Evolutionary conservation across 768 basidiomycete genomes (phyloP).

Genomic region (Lactarius akahatsu): DNA sequence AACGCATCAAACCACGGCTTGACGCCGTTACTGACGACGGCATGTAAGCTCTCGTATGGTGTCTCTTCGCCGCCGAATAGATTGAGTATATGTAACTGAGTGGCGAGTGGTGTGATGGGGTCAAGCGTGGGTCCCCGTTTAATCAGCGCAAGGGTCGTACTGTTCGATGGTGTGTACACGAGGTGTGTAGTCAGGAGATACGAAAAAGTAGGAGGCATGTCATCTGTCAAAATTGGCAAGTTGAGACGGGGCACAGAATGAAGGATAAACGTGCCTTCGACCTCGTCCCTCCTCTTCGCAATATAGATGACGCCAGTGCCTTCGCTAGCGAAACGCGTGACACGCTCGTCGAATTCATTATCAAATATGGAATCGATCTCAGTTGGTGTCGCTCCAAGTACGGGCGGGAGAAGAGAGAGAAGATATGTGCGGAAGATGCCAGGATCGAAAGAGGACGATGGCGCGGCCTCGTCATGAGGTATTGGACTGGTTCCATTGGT

Average conservation of each 20-base stretch:
- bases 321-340: constrained; percentile 72
- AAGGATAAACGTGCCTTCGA: constrained; percentile 54
- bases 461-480: constrained; percentile 37
- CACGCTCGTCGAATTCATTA: constrained; percentile 70
- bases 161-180: constrained; percentile 74
- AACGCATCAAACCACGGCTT: constrained; percentile 99
- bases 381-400: constrained; percentile 66
- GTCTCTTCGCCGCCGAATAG: constrained; percentile 86
- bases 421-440: constrained; percentile 71
- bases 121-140: constrained; percentile 87
- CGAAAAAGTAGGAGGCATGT: constrained; percentile 56
- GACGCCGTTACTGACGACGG: constrained; percentile 91
- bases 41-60: constrained; percentile 94
- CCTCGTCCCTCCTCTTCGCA: constrained; percentile 72
- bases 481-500: constrained; percentile 26
- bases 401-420: constrained; percentile 68
- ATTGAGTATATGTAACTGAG: constrained; percentile 89
- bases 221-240: constrained; percentile 48
- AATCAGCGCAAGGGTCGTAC: constrained; percentile 90
- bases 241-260: constrained; percentile 7
- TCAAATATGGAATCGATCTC: constrained; percentile 73
- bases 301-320: constrained; percentile 78
- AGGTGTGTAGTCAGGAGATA: constrained; percentile 73
- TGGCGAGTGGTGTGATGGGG: constrained; percentile 70
- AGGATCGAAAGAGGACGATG: constrained; percentile 60